Conservation (phyloP, 2,329 filamentous ascomycete species). For the Rutstroemia sp. region DNA sequence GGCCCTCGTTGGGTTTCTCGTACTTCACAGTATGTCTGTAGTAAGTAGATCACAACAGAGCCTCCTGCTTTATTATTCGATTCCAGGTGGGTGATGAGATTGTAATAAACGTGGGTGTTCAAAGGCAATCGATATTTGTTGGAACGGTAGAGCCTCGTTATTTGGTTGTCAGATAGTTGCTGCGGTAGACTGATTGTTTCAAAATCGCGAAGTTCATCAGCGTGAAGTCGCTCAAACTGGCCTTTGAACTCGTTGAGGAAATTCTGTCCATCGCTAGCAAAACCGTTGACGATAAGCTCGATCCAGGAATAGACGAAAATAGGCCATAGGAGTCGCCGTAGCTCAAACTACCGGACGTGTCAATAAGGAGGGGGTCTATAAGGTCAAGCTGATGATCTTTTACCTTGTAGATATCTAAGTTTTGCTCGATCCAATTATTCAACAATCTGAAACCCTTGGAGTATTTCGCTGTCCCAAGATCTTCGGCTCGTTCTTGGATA, state of each 20-base stretch:
- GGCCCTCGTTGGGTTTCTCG: constrained; percentile 53
- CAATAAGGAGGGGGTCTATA: not conserved
- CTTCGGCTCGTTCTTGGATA: constrained; percentile 56
- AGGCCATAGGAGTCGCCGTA: constrained; percentile 84
- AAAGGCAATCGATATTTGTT: constrained; percentile 87
- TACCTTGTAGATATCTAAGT: constrained; percentile 89
- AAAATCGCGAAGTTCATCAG: constrained; percentile 73
- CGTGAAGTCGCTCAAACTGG: constrained; percentile 70
- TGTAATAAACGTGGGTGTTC: constrained; percentile 76
- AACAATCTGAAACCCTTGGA: constrained; percentile 66
- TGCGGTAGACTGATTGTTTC: constrained; percentile 65
- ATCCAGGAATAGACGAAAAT: constrained; percentile 91
- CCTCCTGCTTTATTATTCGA: constrained; percentile 78
- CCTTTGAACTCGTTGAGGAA: constrained; percentile 63
- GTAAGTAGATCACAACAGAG: constrained; percentile 65
- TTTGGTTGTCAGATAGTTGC: constrained; percentile 68
- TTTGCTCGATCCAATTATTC: constrained; percentile 81
- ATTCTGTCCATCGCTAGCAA: constrained; percentile 61
- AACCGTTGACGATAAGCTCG: constrained; percentile 66
- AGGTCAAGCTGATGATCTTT: not conserved
- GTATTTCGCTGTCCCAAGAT: constrained; percentile 70
- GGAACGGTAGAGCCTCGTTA: constrained; percentile 73
- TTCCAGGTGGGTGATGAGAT: constrained; percentile 82
- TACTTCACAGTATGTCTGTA: constrained; percentile 53
- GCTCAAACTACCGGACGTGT: constrained; percentile 57